Conservation (phyloP, 2,329 filamentous ascomycete species). For the Neofusicoccum cordaticola region DNA sequence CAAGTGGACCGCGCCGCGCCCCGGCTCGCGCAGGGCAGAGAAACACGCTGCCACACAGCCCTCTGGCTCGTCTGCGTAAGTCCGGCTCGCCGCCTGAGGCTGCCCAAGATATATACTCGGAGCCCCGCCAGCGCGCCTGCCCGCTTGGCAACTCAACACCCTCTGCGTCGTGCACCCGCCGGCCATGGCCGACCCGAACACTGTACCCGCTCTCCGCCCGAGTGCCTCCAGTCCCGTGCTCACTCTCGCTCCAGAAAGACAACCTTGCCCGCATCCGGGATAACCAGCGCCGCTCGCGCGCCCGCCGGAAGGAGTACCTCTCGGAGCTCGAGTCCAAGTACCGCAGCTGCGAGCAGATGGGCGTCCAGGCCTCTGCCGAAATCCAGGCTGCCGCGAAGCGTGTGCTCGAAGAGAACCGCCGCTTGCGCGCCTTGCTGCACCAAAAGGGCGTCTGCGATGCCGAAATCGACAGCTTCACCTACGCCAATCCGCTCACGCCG, state of each 20-base stretch:
- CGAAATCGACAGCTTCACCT: conserved; percentile 46
- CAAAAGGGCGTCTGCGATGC: conserved; percentile 57
- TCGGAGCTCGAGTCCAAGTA: conserved; percentile 65
- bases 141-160: background rate
- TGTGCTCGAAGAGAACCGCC: conserved; percentile 68
- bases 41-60: background rate
- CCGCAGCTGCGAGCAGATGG: conserved; percentile 61
- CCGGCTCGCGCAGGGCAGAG: background rate
- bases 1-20: background rate
- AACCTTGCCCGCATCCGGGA: conserved; percentile 65
- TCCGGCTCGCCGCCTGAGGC: background rate
- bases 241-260: conserved; percentile 22
- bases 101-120: background rate
- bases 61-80: background rate
- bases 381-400: conserved; percentile 67
- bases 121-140: background rate
- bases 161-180: background rate
- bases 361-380: conserved; percentile 67
- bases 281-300: conserved; percentile 74
- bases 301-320: conserved; percentile 70
- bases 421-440: conserved; percentile 59
- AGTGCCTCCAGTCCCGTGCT: background rate
- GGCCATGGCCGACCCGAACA: background rate
- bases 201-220: background rate
- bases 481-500: background rate